phyloP scores from a whole-genome alignment of 768 basidiomycete genomes.

The Mycena kentingensis region DNA sequence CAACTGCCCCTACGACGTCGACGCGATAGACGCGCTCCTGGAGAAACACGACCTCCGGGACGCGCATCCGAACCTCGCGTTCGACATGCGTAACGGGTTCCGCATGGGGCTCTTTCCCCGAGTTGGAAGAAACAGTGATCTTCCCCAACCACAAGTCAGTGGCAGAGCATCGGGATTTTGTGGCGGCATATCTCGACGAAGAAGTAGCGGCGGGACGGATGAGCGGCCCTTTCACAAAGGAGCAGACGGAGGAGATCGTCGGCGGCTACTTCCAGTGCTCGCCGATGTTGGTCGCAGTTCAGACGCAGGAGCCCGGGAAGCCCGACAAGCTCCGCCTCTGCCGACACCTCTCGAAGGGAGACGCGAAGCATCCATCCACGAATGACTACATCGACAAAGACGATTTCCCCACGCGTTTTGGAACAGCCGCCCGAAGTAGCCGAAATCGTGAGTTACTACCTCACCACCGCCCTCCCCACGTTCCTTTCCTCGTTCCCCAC shows the following conservation, averaged over 20 bases:
- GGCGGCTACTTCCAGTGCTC: conserved; percentile 21
- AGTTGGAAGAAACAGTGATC: neutral
- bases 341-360: conserved; percentile 21
- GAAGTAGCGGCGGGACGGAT: conserved; percentile 16
- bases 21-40: neutral
- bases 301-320: conserved; percentile 15
- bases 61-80: neutral
- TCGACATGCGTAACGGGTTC: conserved; percentile 15
- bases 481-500: neutral
- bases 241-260: conserved; percentile 12
- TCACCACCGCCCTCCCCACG: neutral
- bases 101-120: conserved; percentile 16
- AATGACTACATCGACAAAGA: too few species aligned
- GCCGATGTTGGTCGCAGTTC: conserved; percentile 19
- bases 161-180: neutral
- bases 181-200: conserved; percentile 11
- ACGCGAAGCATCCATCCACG: conserved; percentile 1
- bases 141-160: conserved; percentile 8
- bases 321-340: conserved; percentile 22
- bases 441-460: too few species aligned
- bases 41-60: neutral
- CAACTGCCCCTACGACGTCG: neutral
- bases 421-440: too few species aligned
- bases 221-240: conserved; percentile 19
- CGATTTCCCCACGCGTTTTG: too few species aligned